Conservation (phyloP, 176 grass and related monocot species). For the Triticum timopheevii region DNA sequence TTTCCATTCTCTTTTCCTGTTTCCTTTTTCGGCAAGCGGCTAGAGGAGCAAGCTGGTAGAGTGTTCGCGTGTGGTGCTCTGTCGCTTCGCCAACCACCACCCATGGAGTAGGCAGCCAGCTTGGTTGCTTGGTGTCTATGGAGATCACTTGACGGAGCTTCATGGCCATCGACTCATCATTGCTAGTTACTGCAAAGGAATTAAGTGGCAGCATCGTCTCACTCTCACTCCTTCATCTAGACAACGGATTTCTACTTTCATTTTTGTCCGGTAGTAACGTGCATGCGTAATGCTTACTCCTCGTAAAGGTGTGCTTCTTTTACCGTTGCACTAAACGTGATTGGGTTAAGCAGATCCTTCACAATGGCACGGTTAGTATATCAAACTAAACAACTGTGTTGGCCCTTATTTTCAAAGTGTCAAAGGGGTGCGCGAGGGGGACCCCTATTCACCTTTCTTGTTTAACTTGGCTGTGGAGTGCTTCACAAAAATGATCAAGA, state of each 20-base stretch:
- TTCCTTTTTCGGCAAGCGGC: conserved; percentile 29
- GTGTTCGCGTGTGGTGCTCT: not conserved
- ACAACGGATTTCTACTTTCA: conserved; percentile 32
- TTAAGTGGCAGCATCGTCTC: not conserved
- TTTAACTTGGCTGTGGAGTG: no score
- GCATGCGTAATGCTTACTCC: not conserved
- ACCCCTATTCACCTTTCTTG: no score
- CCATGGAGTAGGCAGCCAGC: not conserved
- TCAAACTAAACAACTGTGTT: no score
- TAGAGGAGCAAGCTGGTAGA: not conserved
- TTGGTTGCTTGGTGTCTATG: not conserved
- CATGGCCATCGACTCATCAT: not conserved
- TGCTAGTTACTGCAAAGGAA: not conserved
- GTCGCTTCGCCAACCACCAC: conserved; percentile 23
- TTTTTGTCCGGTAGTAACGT: not conserved
- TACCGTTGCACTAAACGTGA: not conserved
- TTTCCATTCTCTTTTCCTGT: conserved; percentile 26
- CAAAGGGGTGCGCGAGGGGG: no score
- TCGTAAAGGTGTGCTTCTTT: not conserved
- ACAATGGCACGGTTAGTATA: no score
- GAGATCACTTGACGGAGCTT: not conserved
- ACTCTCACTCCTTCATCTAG: not conserved
- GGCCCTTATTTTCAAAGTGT: no score
- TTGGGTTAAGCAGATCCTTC: no score
- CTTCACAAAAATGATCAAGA: no score